Evolutionary conservation across 495 filamentous ascomycete genomes (phyloP), one percentile per base, ranked within the genome.

Genomic region (Aspergillus kassunensis): DNA sequence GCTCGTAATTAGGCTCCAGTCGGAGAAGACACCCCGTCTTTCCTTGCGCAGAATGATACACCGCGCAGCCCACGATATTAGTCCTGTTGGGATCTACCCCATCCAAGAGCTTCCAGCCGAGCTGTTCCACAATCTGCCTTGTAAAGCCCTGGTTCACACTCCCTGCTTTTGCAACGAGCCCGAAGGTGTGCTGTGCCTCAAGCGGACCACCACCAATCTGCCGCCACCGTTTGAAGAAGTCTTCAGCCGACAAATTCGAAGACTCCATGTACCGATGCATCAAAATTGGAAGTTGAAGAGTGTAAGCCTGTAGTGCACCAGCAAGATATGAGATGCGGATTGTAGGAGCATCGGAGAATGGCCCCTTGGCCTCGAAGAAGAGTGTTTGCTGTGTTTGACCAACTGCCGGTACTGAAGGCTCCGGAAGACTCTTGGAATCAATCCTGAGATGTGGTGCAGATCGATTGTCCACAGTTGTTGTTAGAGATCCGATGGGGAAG

Each of bases 211-310:
- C 90, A 15, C 95, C 95, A 60, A 99, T 97, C 67, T 99, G 95
- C 69, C 93, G 89, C 95, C 95, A 99, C 18, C 95, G 78, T 75
- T 93, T 97, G 75, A 99, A 99, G 71, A 97, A 99, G 54, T 97
- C 93, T 42, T 97, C 93, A 0, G 83, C 83, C 8, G 79, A 79
- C 31, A 99, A 69, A 33, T 87, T 80, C 0, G 95, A 91, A 0
- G 87, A 82, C 51, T 96, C 91, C 91, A 97, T 96, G 70, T 93
- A 99, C 57, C 97, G 95, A 63, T 96, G 91, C 51, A 90, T 81
- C 3, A 88, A 72, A 4, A 99, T 82, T 0, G 95, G 95, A 3
- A 99, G 79, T 64, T 91, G 90, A 12, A 99, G 77, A 0, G 93
- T 97, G 25, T 97, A 76, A 0, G 90, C 91, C 68, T 99, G 95